Base-by-base conservation (phyloP, 805 yeast genomes). In the Wickerhamiella kazuoi region DNA sequence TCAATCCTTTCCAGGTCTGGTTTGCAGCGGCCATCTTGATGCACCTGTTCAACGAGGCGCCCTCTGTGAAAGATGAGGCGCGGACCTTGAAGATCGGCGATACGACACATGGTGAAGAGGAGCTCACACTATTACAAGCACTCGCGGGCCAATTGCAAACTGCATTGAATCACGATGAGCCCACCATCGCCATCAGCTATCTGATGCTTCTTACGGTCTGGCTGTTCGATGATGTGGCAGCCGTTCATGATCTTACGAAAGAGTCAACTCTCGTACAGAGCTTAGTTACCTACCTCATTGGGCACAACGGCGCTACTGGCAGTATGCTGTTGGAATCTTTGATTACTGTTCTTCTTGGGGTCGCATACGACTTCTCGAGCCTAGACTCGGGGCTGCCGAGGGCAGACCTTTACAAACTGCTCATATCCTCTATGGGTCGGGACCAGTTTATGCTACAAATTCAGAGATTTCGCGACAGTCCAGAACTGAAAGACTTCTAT, bases 1-100 rank as follows among this genome's bases (percentile, higher is more conserved):
- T 86, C 26, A 87, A 90, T 47, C 96, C 99, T 0, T 90, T 84
- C 53, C 73, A 75, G 50, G 59, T 74, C 1, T 90, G 94, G 90
- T 86, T 87, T 58, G 73, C 94, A 0, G 63, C 79, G 2, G 68
- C 74, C 3, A 61, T 82, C 3, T 53, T 87, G 18, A 63, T 79
- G 33, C 71, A 69, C 40, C 53, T 84, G 2, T 68, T 84, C 44
- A 71, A 70, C 40, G 56, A 50, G 18, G 38, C 51, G 7, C 49
- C 46, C n/a, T 49, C 46, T 21, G 38, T 46, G 20, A 48, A 51
- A 24, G 55, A 53, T 24, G 44, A 41, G 31, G 41, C 50, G 7
- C 56, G 71, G 35, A 51, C 54, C 0, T 62, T 81, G n/a, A 58
- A 56, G 3, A 57, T 71, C 26, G 94, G 93, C 9, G 63, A 59